Evolutionary conservation across 148 eudicot genomes (phyloP), one percentile per base, ranked within the genome.

Genomic region (Mesembryanthemum crystallinum): DNA sequence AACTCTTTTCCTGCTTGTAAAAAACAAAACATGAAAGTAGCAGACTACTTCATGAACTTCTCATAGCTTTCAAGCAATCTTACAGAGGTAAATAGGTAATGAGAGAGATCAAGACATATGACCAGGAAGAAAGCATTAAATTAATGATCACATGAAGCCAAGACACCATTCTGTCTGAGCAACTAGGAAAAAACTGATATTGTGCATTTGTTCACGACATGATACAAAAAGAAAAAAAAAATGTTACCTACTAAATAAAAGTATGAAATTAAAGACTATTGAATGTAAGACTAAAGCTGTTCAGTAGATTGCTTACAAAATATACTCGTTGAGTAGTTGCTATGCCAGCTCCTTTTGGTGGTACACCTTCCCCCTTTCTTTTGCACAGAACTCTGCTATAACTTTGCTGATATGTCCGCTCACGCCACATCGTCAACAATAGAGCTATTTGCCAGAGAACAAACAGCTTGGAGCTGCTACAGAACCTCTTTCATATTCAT

Each of bases 301-400:
- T 76, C 23, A 73, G 75, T 73, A 77, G 32, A 77, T 77, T 77
- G 81, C 81, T 82, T 82, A 82, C 84, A 74, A 58, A 35, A 45
- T 80, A 58, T 68, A 63, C 32, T 69, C 76, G n/a, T 63, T 76
- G 74, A 54, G 69, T 21, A 25, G 65, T 60, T 73, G 74, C 27
- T 49, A 73, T 23, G 72, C 55, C 72, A 21, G 55, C 78, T 61
- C 42, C 29, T 24, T 30, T 51, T 43, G 64, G 49, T 17, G 43
- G 29, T 42, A 28, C 23, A 49, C 70, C 69, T 30, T 45, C 55
- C 23, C 45, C 59, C 51, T 42, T 57, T 32, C 18, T 55, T 45
- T 33, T 70, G 64, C 30, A 23, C 37, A n/a, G 29, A 47, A 42
- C 35, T 45, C 67, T 57, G 51, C 74, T 33, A 17, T 25, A 9